Evolutionary conservation across 768 basidiomycete genomes (phyloP), one percentile per base, ranked within the genome.

Genomic region (Lyophyllum shimeji): DNA sequence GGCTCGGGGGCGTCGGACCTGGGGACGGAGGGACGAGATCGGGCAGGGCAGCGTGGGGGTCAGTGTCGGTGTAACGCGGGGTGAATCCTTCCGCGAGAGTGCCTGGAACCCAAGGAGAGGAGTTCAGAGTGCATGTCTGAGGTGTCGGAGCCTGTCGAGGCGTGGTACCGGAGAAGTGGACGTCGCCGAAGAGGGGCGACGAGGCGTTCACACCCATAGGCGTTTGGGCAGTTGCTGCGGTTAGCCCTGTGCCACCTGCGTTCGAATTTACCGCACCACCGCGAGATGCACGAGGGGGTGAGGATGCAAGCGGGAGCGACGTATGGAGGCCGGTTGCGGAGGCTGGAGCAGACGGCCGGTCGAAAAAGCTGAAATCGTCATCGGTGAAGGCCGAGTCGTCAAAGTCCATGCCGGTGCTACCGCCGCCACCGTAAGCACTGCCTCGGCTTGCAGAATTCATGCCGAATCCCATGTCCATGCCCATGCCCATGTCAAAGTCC

Each of bases 311-410:
- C 12, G 34, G 34, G 12, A 37, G 34, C 7, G 34, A 37, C 34
- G 15, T 12, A 18, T 44, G 61, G 9, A 52, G 42, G n/a, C 45
- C 43, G 18, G 57, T 29, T 48, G 61, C 56, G 52, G 60, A 43
- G 1, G 50, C 56, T 50, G 60, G 42, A 1, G 50, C 56, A 43
- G 79, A 74, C 0, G 84, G 85, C 23, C 76, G 77, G 65, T 94
- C 90, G 65, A 93, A 95, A 70, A 91, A 94, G 67, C 82, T 87
- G 68, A 94, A 95, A 68, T 95, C 92, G 53, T 93, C 92, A 50
- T 95, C 92, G 0, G 92, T 93, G 62, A 93, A 86, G 1, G 76
- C 79, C 1, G 58, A 20, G 20, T 83, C 81, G 31, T 86, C 84
- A 50, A 82, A 82, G 42, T 82, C 82, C 68, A 78, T 44, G 39